Base-by-base conservation (phyloP, 2,329 filamentous ascomycete genomes). In the Chaetomium sp. region DNA sequence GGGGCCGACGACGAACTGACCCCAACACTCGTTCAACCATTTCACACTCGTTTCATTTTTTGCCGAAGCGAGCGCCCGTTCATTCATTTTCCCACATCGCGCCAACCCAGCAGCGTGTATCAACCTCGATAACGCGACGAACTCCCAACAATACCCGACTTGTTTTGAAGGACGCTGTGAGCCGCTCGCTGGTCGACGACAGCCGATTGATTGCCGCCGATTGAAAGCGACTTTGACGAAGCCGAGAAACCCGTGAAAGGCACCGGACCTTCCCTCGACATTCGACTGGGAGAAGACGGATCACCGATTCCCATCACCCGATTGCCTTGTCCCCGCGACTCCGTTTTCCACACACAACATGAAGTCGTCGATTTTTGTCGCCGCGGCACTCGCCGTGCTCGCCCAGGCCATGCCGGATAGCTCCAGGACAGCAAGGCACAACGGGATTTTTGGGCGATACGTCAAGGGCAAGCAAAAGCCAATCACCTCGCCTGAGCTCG, bases 401-500 rank as follows among this genome's bases (percentile, higher is more conserved):
- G 49, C 54, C 37, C 35, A 59, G 10, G 59, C 56, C 37, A 6
- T 60, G n/a, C 55, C 56, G 38, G 55, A 61, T 4, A 46, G 27
- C 14, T 7, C 49, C 10, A 1, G 11, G 19, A 11, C 32, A 4
- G 6, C 3, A 33, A 32, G 32, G 34, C 37, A 2, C 32, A 19
- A 4, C 40, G 38, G 19, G 7, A 32, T 53, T 10, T 19, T 19
- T 7, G 40, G 32, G 6, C 53, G 50, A 27, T 33, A 51, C 2
- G 4, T 19, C 6, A 44, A 49, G 9, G 65, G 61, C 8, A 53
- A 67, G n/a, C 71, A 80, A 61, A 62, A 61, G 37, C 71, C 78
- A 6, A 66, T 71, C 0, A 52, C 62, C n/a, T 50, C 63, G 1
- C 75, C 79, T 0, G 61, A 66, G 4, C 60, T 67, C 5, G 69